These are phyloP conservation scores for Monosporozyma unispora DNA, from an alignment of 805 yeast genomes.

Conservation along the genomic window DNA sequence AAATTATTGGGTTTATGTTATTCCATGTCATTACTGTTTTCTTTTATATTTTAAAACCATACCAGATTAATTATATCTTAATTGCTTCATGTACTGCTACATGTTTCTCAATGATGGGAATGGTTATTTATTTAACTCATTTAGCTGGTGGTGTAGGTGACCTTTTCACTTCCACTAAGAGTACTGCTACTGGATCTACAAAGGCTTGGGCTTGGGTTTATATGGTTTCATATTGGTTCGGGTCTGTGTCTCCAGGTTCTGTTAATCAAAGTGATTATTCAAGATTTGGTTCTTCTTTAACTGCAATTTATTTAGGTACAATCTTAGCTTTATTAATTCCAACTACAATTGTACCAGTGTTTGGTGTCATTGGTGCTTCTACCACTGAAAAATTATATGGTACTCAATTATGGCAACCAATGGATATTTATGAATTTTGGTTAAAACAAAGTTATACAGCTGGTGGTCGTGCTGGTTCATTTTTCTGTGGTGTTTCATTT, in stretches of 20 bases:
- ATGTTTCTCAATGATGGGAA: constrained; percentile 35
- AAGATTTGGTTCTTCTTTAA: constrained; percentile 30
- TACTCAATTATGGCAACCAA: constrained; percentile 32
- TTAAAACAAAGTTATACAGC: constrained; percentile 26
- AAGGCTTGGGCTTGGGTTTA: constrained; percentile 38
- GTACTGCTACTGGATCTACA: constrained; percentile 29
- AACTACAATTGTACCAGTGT: constrained; percentile 36
- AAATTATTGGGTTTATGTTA: constrained; percentile 32
- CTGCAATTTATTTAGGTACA: constrained; percentile 28
- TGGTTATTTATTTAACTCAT: constrained; percentile 30
- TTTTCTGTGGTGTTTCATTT: constrained; percentile 34
- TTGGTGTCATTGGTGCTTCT: constrained; percentile 37
- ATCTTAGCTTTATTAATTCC: constrained; percentile 30
- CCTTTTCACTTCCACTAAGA: constrained; percentile 22
- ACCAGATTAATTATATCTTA: constrained; percentile 32
- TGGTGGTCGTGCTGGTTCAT: constrained; percentile 32
- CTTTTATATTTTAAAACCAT: constrained; percentile 36
- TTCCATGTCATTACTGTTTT: constrained; percentile 39
- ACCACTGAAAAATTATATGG: constrained; percentile 32
- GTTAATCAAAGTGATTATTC: constrained; percentile 36
- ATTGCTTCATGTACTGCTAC: constrained; percentile 32
- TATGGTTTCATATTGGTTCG: constrained; percentile 36
- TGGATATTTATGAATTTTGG: constrained; percentile 28
- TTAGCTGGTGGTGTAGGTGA: constrained; percentile 32
- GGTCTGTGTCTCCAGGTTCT: constrained; percentile 35